A percentile compares a stretch with the other conserved stretches of the same genome.
Evolutionary conservation across 2,329 filamentous ascomycete species (phyloP).

Genomic region (Penicillium sp.): DNA sequence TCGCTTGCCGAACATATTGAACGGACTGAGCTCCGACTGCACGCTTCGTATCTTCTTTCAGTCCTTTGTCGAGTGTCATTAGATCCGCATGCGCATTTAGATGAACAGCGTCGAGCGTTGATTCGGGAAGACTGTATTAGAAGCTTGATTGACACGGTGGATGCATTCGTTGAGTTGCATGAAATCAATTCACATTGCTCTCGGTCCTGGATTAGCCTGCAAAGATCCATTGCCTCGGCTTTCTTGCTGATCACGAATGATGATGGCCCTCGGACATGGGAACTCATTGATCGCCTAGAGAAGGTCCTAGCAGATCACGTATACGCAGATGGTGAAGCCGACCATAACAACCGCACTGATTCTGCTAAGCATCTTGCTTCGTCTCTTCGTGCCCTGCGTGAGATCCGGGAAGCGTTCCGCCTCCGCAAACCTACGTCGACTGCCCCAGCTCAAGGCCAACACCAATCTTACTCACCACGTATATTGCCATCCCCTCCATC

Average conservation of each 20-base stretch:
- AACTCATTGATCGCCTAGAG: constrained; percentile 32
- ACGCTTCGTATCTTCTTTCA: constrained; percentile 60
- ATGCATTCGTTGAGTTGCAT: constrained; percentile 57
- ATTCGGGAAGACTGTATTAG: constrained; percentile 55
- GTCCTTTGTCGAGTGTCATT: constrained; percentile 60
- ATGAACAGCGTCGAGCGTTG: constrained; percentile 34
- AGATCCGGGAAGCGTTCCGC: constrained; percentile 32
- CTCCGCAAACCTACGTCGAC: constrained; percentile 8
- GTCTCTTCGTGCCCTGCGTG: constrained; percentile 33
- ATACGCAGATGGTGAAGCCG: constrained; percentile 23
- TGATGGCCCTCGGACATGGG: constrained; percentile 27
- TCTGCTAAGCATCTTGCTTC: constrained; percentile 35
- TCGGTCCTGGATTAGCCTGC: constrained; percentile 44
- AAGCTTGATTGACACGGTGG: constrained; percentile 53
- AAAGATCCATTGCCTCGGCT: constrained; percentile 43
- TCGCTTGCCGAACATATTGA: constrained; percentile 53
- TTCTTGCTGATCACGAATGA: constrained; percentile 39
- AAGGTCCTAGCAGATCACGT: constrained; percentile 33
- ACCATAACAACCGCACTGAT: constrained; percentile 31
- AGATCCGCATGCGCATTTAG: constrained; percentile 38
- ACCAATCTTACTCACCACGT: constrained; percentile 8
- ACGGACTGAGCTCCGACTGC: constrained; percentile 59
- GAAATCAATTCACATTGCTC: constrained; percentile 37
- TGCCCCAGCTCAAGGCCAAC: neutral
- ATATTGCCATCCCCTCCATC: constrained; percentile 18